phyloP scores from a whole-genome alignment of 208 protist genomes.

The Crithidia mellificae region DNA sequence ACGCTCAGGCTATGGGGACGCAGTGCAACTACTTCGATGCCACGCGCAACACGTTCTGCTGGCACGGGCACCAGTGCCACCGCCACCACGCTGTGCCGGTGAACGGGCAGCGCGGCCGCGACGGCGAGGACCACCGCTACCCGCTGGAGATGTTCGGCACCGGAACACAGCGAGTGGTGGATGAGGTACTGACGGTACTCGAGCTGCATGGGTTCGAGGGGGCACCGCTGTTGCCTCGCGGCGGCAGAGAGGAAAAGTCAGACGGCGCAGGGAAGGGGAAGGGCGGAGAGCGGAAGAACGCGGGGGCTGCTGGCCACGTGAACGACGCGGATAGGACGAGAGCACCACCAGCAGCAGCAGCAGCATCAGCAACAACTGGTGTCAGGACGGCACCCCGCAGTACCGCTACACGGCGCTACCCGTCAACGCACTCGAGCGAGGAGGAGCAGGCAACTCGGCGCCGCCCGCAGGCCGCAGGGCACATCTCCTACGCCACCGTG shows the following conservation, averaged over 20 bases:
- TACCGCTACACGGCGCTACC: background rate
- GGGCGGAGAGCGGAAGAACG: no score
- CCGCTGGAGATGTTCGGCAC: constrained; percentile 27
- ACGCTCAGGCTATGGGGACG: constrained; percentile 18
- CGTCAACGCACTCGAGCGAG: background rate
- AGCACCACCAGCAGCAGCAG: background rate
- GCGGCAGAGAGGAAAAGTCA: background rate
- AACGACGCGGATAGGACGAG: background rate
- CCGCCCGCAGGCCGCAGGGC: background rate
- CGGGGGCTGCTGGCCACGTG: no score
- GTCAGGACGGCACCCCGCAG: no score
- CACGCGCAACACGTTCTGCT: constrained; percentile 43
- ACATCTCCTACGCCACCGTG: background rate
- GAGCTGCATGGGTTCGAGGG: constrained; percentile 22
- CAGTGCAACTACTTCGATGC: constrained; percentile 42
- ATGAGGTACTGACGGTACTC: constrained; percentile 31
- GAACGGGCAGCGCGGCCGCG: constrained; percentile 21
- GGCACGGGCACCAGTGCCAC: constrained; percentile 46
- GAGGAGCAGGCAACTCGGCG: background rate
- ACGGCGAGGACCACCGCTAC: constrained; percentile 26
- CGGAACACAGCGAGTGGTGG: constrained; percentile 29
- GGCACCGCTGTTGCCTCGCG: background rate
- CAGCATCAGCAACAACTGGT: no score
- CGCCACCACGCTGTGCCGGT: constrained; percentile 31
- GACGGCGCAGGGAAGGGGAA: background rate